These are phyloP conservation scores for Lippia alba DNA, from an alignment of 305 asterid genomes.

Conservation along the genomic window DNA sequence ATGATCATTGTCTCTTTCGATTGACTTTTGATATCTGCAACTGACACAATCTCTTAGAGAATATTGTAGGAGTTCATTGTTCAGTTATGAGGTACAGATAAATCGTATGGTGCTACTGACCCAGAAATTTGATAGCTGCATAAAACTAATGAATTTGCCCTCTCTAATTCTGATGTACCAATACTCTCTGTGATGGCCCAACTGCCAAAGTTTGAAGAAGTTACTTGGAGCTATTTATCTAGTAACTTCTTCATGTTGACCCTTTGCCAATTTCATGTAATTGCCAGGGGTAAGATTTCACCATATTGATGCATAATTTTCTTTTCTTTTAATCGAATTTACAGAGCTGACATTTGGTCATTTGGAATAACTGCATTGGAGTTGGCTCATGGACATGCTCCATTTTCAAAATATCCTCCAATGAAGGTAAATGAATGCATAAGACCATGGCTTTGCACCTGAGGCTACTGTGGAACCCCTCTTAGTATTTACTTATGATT, in stretches of 20 bases:
- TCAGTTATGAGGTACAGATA: constrained; percentile 27
- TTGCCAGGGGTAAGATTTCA: constrained; percentile 9
- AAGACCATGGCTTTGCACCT: constrained; percentile 23
- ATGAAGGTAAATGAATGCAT: constrained; percentile 74
- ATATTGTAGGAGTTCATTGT: constrained; percentile 22
- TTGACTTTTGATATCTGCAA: constrained; percentile 9
- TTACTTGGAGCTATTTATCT: constrained; percentile 1
- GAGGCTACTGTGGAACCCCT: constrained; percentile 26
- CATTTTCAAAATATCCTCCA: constrained; percentile 98
- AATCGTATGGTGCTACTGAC: constrained; percentile 13
- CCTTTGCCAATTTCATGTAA: constrained; percentile 6
- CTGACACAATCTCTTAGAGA: constrained; percentile 18
- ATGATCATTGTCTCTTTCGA: constrained; percentile 15
- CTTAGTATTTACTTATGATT: constrained; percentile 18
- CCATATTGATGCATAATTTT: constrained; percentile 21
- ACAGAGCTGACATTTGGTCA: constrained; percentile 99
- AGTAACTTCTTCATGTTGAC: constrained; percentile 15
- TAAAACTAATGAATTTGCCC: background rate
- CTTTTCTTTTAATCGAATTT: constrained; percentile 27
- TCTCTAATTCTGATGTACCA: background rate
- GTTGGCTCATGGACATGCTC: constrained; percentile 99
- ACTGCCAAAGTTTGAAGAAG: constrained; percentile 8
- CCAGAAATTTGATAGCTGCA: constrained; percentile 18
- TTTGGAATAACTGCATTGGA: constrained; percentile 98
- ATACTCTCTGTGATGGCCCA: background rate